phyloP scores from a whole-genome alignment of 495 filamentous ascomycete species.

The Hypoxylon cercidicola region DNA sequence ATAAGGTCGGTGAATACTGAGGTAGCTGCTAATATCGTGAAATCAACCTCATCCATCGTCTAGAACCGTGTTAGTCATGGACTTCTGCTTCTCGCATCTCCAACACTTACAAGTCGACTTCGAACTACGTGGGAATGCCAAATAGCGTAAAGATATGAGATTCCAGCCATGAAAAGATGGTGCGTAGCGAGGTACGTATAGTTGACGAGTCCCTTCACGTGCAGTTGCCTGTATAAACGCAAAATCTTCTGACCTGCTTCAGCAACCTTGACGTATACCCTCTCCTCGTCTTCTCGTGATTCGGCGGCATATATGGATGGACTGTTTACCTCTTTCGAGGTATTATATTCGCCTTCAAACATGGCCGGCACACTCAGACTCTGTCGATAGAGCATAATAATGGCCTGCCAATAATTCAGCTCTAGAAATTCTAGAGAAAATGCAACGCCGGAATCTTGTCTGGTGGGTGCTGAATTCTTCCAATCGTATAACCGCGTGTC shows the following conservation, averaged over 20 bases:
- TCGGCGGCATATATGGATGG: conserved; percentile 60
- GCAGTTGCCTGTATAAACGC: conserved; percentile 88
- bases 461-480: conserved; percentile 83
- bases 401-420: conserved; percentile 97
- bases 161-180: conserved; percentile 97
- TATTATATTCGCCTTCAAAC: conserved; percentile 80
- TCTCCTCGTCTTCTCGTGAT: conserved; percentile 83
- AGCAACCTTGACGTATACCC: conserved; percentile 91
- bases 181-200: conserved; percentile 98
- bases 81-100: neutral
- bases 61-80: conserved; percentile 54
- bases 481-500: conserved; percentile 85
- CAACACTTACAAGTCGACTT: conserved; percentile 75
- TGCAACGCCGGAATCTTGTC: conserved; percentile 80
- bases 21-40: conserved; percentile 92
- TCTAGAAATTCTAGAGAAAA: conserved; percentile 90
- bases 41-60: conserved; percentile 95
- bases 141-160: conserved; percentile 95
- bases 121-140: conserved; percentile 94
- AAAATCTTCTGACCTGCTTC: conserved; percentile 94
- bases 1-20: conserved; percentile 66
- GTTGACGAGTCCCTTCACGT: conserved; percentile 88
- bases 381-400: conserved; percentile 95
- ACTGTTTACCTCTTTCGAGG: conserved; percentile 66
- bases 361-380: conserved; percentile 87